phyloP scores from a whole-genome alignment of 2,329 filamentous ascomycete genomes.

The Xylariaceae sp. region DNA sequence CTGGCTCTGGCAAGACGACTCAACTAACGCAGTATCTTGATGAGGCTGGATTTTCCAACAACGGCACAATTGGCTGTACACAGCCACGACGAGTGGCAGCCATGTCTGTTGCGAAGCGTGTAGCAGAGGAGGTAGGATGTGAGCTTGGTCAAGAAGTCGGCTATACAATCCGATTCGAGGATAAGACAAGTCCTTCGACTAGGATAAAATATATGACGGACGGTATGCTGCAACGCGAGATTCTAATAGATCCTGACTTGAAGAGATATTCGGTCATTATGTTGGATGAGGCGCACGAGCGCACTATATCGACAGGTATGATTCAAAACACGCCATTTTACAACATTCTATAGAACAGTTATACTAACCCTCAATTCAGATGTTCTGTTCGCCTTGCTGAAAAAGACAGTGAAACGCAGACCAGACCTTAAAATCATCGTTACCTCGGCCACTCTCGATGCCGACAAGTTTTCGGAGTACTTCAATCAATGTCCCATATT shows the following conservation, averaged over 20 bases:
- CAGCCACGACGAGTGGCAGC: constrained; percentile 95
- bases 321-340: neutral
- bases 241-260: constrained; percentile 85
- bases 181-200: constrained; percentile 80
- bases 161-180: constrained; percentile 96
- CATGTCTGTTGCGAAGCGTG: constrained; percentile 96
- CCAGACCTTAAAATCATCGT: constrained; percentile 92
- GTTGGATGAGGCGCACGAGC: constrained; percentile 96
- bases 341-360: neutral
- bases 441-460: constrained; percentile 92
- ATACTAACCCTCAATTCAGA: constrained; percentile 44
- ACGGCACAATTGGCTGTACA: constrained; percentile 90
- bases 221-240: constrained; percentile 94
- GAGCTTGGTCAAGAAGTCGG: constrained; percentile 87
- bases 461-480: constrained; percentile 94
- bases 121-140: constrained; percentile 92
- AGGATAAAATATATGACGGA: constrained; percentile 99
- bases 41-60: constrained; percentile 82
- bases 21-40: constrained; percentile 94
- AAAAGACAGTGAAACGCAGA: constrained; percentile 83
- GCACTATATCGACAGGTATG: constrained; percentile 74
- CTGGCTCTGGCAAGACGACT: constrained; percentile 94
- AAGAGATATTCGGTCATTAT: constrained; percentile 94
- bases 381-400: constrained; percentile 87
- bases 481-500: constrained; percentile 97